Conservation (phyloP, 2,329 filamentous ascomycete species). For the Hymenoscyphus salicellus region DNA sequence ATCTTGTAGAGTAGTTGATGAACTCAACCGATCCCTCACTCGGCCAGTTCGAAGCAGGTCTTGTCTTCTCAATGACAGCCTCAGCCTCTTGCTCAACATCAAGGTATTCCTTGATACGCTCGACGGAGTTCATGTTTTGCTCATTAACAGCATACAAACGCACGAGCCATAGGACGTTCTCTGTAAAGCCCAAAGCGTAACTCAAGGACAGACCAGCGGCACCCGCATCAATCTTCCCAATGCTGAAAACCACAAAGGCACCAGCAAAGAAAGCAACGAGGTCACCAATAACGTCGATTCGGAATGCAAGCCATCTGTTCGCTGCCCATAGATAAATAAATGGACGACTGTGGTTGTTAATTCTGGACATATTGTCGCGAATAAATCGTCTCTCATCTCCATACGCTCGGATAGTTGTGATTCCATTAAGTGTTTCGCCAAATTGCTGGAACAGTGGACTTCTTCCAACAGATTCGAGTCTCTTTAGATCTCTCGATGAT, state of each 20-base stretch:
- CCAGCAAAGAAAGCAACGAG: slow-evolving; percentile 92
- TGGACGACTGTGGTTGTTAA: slow-evolving; percentile 87
- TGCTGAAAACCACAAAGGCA: slow-evolving; percentile 80
- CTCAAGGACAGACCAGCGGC: slow-evolving; percentile 90
- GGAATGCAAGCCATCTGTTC: slow-evolving; percentile 93
- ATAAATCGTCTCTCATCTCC: slow-evolving; percentile 92
- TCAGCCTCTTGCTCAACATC: slow-evolving; percentile 92
- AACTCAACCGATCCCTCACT: slow-evolving; percentile 84
- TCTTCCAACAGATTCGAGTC: slow-evolving; percentile 87
- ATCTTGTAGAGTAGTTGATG: slow-evolving; percentile 81
- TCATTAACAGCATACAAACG: slow-evolving; percentile 92
- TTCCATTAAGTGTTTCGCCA: slow-evolving; percentile 88
- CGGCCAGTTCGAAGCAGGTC: slow-evolving; percentile 80
- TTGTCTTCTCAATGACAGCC: slow-evolving; percentile 71
- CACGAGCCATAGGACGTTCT: slow-evolving; percentile 95
- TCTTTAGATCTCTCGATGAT: slow-evolving; percentile 91
- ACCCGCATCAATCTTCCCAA: slow-evolving; percentile 82
- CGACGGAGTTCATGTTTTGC: slow-evolving; percentile 99
- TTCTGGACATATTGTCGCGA: slow-evolving; percentile 79
- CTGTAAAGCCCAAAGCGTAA: slow-evolving; percentile 94
- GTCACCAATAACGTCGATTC: slow-evolving; percentile 86
- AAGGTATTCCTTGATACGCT: slow-evolving; percentile 95
- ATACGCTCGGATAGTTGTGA: slow-evolving; percentile 95
- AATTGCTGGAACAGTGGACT: slow-evolving; percentile 98
- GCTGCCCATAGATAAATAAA: slow-evolving; percentile 96